Evolutionary conservation across 176 grass and related monocot genomes (phyloP), one percentile per base, ranked within the genome.

Genomic region (Hyparrhenia diplandra): DNA sequence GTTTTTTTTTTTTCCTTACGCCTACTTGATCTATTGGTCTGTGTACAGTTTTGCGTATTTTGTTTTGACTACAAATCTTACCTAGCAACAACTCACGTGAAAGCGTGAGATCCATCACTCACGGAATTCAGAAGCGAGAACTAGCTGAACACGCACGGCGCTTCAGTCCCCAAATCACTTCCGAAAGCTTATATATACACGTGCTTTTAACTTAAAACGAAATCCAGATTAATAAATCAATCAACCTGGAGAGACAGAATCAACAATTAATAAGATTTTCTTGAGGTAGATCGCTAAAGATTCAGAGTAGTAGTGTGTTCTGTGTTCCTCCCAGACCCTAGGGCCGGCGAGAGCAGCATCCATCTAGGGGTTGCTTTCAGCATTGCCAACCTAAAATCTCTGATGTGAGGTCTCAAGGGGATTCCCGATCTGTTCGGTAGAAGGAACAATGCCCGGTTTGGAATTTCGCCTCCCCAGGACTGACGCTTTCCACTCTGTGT

Each of bases 351-450:
- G n/a, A 46, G 43, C 20, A 63, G 10, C 52, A 36, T 3, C 40
- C 41, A 43, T 13, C 41, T 4, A 32, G 31, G 31, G 31, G 31
- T 75, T 63, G 87, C 81, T 84, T 84, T 85, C 76, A 23, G 31
- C 41, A 3, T 10, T 34, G 17, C 75, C 36, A 78, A 43, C 41
- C 13, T 17, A 49, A 29, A 69, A 61, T 68, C 23, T 24, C 37
- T 29, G 11, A 74, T 75, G 69, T 77, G 64, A 54, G 43, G 43
- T 16, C 43, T 46, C 43, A 1, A 46, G 43, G 13, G 13, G 25
- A 75, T 84, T 85, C 77, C 42, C 20, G 76, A 75, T 70, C 39
- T 55, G 24, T 75, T 62, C 13, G 20, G 41, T 62, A 31, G 35
- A 72, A 36, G 35, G 61, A 23, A 60, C n/a, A n/a, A n/a, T 23